phyloP scores from a whole-genome alignment of 164 flowering plant genomes.

The Vitis vinifera region ASM3070453v1 NC_081813.1:24022501-24023000 shows the following conservation, averaged over 20 bases:
- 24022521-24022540: slow-evolving; percentile 49
- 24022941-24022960: no score
- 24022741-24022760: slow-evolving; percentile 11
- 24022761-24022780: slow-evolving; percentile 15
- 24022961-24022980: no score
- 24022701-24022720: not conserved
- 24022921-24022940: no score
- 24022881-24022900: no score
- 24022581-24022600: slow-evolving; percentile 49
- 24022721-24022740: not conserved
- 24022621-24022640: slow-evolving; percentile 39
- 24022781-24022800: slow-evolving; percentile 1
- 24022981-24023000: no score
- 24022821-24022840: not conserved
- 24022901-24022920: no score
- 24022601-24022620: slow-evolving; percentile 40
- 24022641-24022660: slow-evolving; percentile 41
- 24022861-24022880: no score
- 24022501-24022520: slow-evolving; percentile 67
- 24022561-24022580: slow-evolving; percentile 52
- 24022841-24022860: no score
- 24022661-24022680: slow-evolving; percentile 17
- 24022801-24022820: slow-evolving; percentile 7
- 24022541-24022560: slow-evolving; percentile 58
- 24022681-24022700: slow-evolving; percentile 25